Evolutionary conservation across 257 asterid genomes (phyloP), one percentile per base, ranked within the genome.

Genomic region (Ligustrum vulgare): DNA sequence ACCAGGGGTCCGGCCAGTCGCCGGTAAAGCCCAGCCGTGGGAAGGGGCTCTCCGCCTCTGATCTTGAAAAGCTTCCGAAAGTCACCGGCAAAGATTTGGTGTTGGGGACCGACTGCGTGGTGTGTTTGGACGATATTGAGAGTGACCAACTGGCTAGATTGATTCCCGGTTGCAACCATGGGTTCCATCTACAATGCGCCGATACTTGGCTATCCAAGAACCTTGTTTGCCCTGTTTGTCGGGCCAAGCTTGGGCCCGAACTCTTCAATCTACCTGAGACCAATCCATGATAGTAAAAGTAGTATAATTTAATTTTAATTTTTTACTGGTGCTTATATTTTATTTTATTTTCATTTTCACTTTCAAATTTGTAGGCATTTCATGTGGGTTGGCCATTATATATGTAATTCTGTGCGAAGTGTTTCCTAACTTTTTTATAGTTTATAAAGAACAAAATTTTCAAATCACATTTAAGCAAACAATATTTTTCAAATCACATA

Each of bases 121-220:
- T 93, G 3, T 93, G 97, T 23, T 77, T 93, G 82, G 97, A 93
- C 47, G 91, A 86, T 8, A 91, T 93, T 47, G 88, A 76, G 70
- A 16, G 41, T 13, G 89, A 91, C 32, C 91, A 93, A 62, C 77
- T 81, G 71, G 96, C 95, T 2, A 77, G 93, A 10, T 16, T 90
- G 84, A 79, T 93, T 58, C 80, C 82, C 4, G 78, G 78, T 70
- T 81, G 80, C 60, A 74, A 74, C 74, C 85, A 81, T 70, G 80
- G 80, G 67, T 81, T 77, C 66, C 85, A 77, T 65, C 28, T 72
- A 13, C 23, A 56, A 67, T 80, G 81, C 63, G 72, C 73, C 16
- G 72, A 76, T 72, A 70, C 72, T 5, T 80, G 81, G 81, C 66
- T 80, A 28, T 32, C 72, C 33, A 76, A n/a, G 71, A 41, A 81